Evolutionary conservation across 2,329 filamentous ascomycete species (phyloP), one percentile per base, ranked within the genome.

Genomic region (Fusarium temperatum): DNA sequence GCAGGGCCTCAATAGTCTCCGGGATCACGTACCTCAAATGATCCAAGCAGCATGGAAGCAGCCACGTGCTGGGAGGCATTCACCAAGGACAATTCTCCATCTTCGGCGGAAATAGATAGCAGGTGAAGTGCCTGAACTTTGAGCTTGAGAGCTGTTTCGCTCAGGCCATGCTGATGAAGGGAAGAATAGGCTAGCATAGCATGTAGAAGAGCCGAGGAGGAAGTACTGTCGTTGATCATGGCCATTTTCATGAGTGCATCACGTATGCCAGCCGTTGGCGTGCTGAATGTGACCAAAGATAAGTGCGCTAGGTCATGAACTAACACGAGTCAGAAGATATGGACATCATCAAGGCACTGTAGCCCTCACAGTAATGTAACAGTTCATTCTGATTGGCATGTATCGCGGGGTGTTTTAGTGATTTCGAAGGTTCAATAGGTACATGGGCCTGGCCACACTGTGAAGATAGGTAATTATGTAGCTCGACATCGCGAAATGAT

Each of bases 1-100:
- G 50, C 13, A 8, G 14, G 9, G 7, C 1, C 12, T 28, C 3
- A 6, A 4, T 22, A 6, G 4, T 12, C 26, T 36, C 13, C 3
- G 14, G 1, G 17, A 9, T 18, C 12, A 56, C 74, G 10, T 10
- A 75, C 75, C 63, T 77, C 75, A 17, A 75, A 77, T 15, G 75
- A 55, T 5, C 59, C 69, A 10, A 77, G 72, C 5, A 77, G 63
- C 75, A 77, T 77, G 18, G 56, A 76, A 11, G 75, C 61, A 11
- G 74, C 69, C 9, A 75, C 72, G 20, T 76, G 72, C n/a, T 70
- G 74, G 3, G 65, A 62, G 48, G 74, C 74, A 22, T 64, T 50
- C 1, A 26, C 39, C 1, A 38, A 28, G 22, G 26, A 61, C 15
- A 66, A 11, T 8, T 55, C 7, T 0, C 32, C 42, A 9, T 36